Evolutionary conservation across 306 rosid genomes (phyloP).

Genomic region (Castanea crenata): DNA sequence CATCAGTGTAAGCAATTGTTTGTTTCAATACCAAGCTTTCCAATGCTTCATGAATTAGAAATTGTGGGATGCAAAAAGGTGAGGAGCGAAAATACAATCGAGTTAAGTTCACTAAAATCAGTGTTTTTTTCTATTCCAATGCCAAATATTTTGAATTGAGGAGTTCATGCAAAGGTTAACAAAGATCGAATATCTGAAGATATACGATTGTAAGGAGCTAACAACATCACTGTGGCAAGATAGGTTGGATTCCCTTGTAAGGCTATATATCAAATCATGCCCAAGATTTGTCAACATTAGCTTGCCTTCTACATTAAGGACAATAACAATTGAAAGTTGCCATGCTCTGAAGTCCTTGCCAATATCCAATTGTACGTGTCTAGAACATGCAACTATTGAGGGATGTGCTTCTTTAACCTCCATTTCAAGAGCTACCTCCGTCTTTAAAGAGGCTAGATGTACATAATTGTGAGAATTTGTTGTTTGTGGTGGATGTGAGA

Average conservation of each 20-base stretch:
- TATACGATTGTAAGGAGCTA: background rate
- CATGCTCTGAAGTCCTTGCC: background rate
- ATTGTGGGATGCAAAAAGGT: background rate
- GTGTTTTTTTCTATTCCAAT: background rate
- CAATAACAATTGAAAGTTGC: background rate
- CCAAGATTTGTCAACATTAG: too few species aligned
- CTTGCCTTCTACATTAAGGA: too few species aligned
- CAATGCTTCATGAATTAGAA: background rate
- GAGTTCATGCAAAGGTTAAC: too few species aligned
- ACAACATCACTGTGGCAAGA: background rate
- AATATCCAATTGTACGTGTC: background rate
- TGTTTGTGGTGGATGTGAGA: background rate
- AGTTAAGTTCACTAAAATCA: background rate
- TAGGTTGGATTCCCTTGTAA: too few species aligned
- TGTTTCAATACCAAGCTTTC: background rate
- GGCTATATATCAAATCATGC: too few species aligned
- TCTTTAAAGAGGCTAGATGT: background rate
- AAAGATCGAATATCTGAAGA: background rate
- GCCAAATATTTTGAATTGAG: background rate
- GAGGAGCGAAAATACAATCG: background rate
- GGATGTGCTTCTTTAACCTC: slow-evolving; percentile 3
- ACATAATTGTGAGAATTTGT: background rate
- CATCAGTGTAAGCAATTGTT: background rate
- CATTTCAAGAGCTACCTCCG: slow-evolving; percentile 2
- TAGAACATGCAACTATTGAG: background rate